phyloP scores from a whole-genome alignment of 495 filamentous ascomycete genomes.

The Neurospora sp. region DNA sequence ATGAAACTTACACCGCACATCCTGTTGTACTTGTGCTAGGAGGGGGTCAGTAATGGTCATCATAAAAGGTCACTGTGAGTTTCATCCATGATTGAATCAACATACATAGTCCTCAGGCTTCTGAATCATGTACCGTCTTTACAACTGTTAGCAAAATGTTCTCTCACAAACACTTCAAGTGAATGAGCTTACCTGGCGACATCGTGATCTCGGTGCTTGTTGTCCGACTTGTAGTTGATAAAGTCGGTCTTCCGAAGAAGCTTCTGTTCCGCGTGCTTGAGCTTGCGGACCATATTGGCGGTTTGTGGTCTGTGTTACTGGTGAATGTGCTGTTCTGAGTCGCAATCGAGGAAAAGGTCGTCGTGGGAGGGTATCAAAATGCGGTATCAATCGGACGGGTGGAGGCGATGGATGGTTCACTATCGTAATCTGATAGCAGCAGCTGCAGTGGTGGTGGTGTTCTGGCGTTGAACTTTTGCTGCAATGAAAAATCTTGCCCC shows the following conservation, averaged over 20 bases:
- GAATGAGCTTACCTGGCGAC: slow-evolving; percentile 39
- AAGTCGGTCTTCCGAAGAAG: slow-evolving; percentile 88
- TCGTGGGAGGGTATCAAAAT: neutral
- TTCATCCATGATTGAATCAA: slow-evolving; percentile 39
- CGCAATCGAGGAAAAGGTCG: neutral
- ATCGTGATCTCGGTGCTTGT: slow-evolving; percentile 64
- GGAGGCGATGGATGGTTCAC: neutral
- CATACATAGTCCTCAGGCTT: slow-evolving; percentile 56
- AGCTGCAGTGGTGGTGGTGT: neutral
- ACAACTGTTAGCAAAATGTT: neutral
- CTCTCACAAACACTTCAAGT: neutral
- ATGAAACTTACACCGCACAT: slow-evolving; percentile 50
- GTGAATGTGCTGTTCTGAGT: neutral
- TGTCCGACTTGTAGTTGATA: slow-evolving; percentile 83
- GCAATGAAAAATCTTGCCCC: slow-evolving; percentile 7
- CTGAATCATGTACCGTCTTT: slow-evolving; percentile 73
- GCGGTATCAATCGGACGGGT: neutral
- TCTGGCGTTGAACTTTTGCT: neutral
- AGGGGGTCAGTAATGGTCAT: slow-evolving; percentile 5
- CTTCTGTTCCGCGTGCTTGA: slow-evolving; percentile 71
- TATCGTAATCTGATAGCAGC: neutral
- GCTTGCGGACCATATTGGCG: slow-evolving; percentile 69
- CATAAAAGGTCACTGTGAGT: slow-evolving; percentile 41
- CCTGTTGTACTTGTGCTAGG: slow-evolving; percentile 76
- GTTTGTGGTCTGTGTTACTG: neutral